Percentiles rank a stretch among this genome's conserved stretches.
Conservation (phyloP, 371 early-diverging fungal genomes). For the Capniomyces stellatus region DNA sequence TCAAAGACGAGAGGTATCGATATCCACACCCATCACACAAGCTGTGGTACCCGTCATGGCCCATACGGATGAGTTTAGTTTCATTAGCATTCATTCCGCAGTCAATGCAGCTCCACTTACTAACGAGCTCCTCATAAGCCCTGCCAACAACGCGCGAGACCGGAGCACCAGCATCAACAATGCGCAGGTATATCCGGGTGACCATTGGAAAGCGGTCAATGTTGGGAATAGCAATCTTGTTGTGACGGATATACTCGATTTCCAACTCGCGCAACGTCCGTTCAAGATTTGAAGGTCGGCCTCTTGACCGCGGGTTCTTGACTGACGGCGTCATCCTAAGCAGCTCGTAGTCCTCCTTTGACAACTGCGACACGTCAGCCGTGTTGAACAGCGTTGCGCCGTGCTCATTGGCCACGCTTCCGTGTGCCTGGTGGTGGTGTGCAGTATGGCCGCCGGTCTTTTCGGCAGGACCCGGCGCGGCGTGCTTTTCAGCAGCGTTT, state of each 20-base stretch:
- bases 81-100: background rate
- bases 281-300: conserved; percentile 23
- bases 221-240: background rate
- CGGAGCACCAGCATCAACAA: conserved; percentile 2
- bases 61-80: conserved; percentile 1
- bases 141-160: background rate
- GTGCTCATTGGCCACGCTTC: no score
- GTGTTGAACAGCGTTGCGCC: no score
- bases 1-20: conserved; percentile 5
- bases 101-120: background rate
- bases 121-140: background rate
- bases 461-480: no score
- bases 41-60: conserved; percentile 7
- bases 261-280: conserved; percentile 21
- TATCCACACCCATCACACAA: conserved; percentile 4
- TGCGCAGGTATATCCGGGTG: background rate
- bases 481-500: no score
- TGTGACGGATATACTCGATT: background rate
- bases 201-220: background rate
- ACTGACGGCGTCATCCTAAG: background rate
- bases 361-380: no score
- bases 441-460: no score
- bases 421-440: no score
- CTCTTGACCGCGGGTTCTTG: conserved; percentile 11
- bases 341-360: background rate